Evolutionary conservation across 2,329 filamentous ascomycete species (phyloP), one percentile per base, ranked within the genome.

Genomic region (Cladosporium sp.): DNA sequence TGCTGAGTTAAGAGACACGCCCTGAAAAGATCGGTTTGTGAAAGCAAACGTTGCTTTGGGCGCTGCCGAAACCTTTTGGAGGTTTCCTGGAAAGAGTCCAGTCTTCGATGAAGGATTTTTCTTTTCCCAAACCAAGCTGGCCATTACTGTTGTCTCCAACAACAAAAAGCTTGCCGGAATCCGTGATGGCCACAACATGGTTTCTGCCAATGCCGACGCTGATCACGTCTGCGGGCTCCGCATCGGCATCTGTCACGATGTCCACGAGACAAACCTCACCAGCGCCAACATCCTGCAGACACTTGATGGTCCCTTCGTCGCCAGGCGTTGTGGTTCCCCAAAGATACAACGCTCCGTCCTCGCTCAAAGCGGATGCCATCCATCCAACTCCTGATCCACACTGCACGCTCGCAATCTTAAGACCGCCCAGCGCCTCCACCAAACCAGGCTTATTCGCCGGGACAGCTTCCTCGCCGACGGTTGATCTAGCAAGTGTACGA

Each of bases 121-220:
- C 49, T 18, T 33, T 42, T 8, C 49, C 55, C 18, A 65, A 25
- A 2, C 82, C 83, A 12, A 85, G 71, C 60, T 86, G 83, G 0
- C 82, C 80, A 57, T 79, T 79, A 1, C 56, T 55, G 51, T 84
- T 83, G 30, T 72, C 68, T 0, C 83, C 83, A 38, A 78, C 69
- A 3, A 77, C 76, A 55, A 75, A 84, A 0, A 85, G 62, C 16
- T 68, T 67, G 0, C 73, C 72, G 2, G 73, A 68, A 0, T 68
- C 67, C 0, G 74, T 78, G 19, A 85, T 61, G 5, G 75, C 76
- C 7, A 84, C 67, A n/a, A 80, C 71, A 62, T 86, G 82, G 7
- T 72, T 70, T 30, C 78, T 75, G 0, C 83, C 83, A 5, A 85
- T 60, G 1, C 73, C 78, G 33, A 83, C 69, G 54, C 84, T 81